These are phyloP conservation scores for Fusarium lateritium DNA, from an alignment of 2,329 filamentous ascomycete species.

Conservation along the genomic window DNA sequence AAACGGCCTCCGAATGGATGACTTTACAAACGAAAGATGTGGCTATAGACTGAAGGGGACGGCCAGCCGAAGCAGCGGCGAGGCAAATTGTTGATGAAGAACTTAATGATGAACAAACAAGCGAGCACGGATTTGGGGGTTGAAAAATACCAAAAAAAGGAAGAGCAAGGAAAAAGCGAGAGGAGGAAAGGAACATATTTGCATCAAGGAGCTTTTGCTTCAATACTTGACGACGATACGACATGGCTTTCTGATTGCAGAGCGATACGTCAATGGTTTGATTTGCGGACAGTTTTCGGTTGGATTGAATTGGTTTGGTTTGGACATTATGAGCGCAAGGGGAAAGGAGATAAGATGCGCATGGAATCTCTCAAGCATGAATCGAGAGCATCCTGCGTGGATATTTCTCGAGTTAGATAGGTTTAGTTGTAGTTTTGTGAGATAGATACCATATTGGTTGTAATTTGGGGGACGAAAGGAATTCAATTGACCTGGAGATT, in stretches of 20 bases:
- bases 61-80: conserved; percentile 24
- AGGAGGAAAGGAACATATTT: conserved; percentile 34
- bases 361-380: conserved; percentile 20
- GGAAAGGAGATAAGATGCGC: conserved; percentile 8
- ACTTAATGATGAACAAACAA: conserved; percentile 34
- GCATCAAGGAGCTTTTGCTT: conserved; percentile 42
- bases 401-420: conserved; percentile 44
- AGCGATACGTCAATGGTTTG: conserved; percentile 49
- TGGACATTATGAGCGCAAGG: conserved; percentile 40
- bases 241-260: conserved; percentile 49
- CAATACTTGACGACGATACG: conserved; percentile 52
- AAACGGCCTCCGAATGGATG: conserved; percentile 24
- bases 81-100: conserved; percentile 28
- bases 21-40: conserved; percentile 32
- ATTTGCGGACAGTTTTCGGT: conserved; percentile 27
- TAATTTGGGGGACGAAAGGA: conserved; percentile 30
- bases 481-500: conserved; percentile 31
- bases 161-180: conserved; percentile 10
- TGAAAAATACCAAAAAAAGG: conserved; percentile 35
- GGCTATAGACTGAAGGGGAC: conserved; percentile 39
- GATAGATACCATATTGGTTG: conserved; percentile 49
- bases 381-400: conserved; percentile 20
- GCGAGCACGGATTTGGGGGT: conserved; percentile 9
- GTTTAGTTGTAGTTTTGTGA: conserved; percentile 46
- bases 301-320: conserved; percentile 28